phyloP scores from a whole-genome alignment of 129 eudicot species.

The Flaveria bidentis region DNA sequence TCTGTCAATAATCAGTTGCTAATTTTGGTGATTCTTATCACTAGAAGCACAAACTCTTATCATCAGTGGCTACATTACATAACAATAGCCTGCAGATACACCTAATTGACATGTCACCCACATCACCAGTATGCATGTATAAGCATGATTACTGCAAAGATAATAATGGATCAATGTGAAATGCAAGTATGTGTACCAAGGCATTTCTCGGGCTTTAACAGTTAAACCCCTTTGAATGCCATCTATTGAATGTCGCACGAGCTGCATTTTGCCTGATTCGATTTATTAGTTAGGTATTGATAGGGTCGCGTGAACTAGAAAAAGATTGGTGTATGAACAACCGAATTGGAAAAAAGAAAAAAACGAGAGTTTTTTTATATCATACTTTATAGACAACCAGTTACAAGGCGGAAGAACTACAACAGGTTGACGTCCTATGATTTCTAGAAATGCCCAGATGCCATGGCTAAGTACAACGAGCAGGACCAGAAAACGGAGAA shows the following conservation, averaged over 20 bases:
- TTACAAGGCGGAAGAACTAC: constrained; percentile 29
- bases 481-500: constrained; percentile 24
- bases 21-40: background rate
- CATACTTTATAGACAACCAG: constrained; percentile 26
- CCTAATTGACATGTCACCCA: constrained; percentile 1
- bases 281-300: too few species aligned
- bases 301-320: background rate
- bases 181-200: constrained; percentile 1
- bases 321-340: constrained; percentile 7
- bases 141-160: constrained; percentile 2
- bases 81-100: constrained; percentile 6
- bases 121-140: constrained; percentile 10
- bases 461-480: constrained; percentile 26
- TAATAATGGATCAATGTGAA: constrained; percentile 22
- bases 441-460: constrained; percentile 33
- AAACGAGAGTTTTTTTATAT: constrained; percentile 6
- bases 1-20: constrained; percentile 12
- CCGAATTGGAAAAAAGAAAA: constrained; percentile 5
- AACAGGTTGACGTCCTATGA: constrained; percentile 31
- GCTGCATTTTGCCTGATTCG: background rate
- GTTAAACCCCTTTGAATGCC: background rate
- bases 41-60: background rate
- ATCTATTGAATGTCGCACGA: background rate
- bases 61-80: background rate
- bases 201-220: too few species aligned